Conservation (phyloP, 305 asterid genomes). For the Lippia alba region DNA sequence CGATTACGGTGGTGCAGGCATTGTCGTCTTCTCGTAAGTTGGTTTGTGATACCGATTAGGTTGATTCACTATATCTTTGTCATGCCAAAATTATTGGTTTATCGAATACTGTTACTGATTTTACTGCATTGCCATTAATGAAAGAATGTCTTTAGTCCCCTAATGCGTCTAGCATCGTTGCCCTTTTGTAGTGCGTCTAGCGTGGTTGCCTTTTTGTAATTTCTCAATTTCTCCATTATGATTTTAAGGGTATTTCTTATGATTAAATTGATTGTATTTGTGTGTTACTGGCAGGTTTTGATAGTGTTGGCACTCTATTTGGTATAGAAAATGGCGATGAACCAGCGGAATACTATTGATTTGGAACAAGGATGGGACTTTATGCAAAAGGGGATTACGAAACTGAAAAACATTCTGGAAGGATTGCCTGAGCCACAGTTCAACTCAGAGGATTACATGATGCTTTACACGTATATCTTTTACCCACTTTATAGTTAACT, state of each 20-base stretch:
- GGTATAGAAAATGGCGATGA: constrained; percentile 42
- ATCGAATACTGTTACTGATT: no score
- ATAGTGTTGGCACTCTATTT: constrained; percentile 26
- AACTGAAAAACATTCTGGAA: constrained; percentile 69
- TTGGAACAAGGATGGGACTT: constrained; percentile 82
- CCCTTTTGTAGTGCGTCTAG: neutral
- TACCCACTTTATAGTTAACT: no score
- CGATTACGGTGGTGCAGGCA: no score
- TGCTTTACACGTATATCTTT: constrained; percentile 71
- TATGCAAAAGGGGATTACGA: constrained; percentile 77
- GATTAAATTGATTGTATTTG: constrained; percentile 12
- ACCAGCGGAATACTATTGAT: constrained; percentile 48
- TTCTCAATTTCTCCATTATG: neutral
- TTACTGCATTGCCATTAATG: no score
- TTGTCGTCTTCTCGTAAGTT: no score
- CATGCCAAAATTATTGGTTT: no score
- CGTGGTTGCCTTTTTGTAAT: neutral
- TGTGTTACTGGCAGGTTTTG: constrained; percentile 36
- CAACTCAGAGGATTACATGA: constrained; percentile 82
- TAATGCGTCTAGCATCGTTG: no score
- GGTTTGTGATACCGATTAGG: no score
- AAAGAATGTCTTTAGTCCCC: no score
- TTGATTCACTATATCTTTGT: no score
- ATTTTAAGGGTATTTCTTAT: neutral
- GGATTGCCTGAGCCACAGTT: constrained; percentile 74